Conservation (phyloP, 129 eudicot genomes). For the Solidago caesia region DNA sequence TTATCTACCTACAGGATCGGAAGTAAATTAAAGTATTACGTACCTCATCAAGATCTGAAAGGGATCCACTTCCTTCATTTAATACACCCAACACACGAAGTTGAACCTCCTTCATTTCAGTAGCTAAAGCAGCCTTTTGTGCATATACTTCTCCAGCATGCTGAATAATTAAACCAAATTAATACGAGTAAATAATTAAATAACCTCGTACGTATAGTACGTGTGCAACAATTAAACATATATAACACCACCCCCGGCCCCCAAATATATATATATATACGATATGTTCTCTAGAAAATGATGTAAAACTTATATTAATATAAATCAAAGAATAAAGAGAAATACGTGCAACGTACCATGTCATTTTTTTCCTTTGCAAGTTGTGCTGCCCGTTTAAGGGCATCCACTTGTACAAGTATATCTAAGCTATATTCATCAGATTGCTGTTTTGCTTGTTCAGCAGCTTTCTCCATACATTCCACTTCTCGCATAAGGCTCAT, state of each 20-base stretch:
- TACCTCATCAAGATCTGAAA: slow-evolving; percentile 64
- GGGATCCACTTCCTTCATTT: slow-evolving; percentile 52
- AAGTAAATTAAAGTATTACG: not conserved
- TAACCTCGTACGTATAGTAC: too few relatives aligned
- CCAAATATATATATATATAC: too few relatives aligned
- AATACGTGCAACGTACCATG: slow-evolving; percentile 39
- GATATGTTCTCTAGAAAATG: too few relatives aligned
- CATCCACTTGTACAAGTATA: slow-evolving; percentile 41
- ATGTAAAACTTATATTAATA: too few relatives aligned
- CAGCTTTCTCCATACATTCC: slow-evolving; percentile 55
- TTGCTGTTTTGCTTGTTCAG: slow-evolving; percentile 48
- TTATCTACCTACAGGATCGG: too few relatives aligned
- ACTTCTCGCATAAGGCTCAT: slow-evolving; percentile 56
- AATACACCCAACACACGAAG: slow-evolving; percentile 56
- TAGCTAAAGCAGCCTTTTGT: slow-evolving; percentile 62
- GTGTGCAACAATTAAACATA: too few relatives aligned
- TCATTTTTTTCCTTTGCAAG: slow-evolving; percentile 69
- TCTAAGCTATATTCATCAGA: slow-evolving; percentile 50
- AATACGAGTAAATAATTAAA: too few relatives aligned
- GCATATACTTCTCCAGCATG: slow-evolving; percentile 67
- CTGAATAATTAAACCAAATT: slow-evolving; percentile 30
- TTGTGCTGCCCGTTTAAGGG: slow-evolving; percentile 45
- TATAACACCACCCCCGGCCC: too few relatives aligned
- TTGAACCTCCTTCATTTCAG: slow-evolving; percentile 61
- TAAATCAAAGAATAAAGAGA: not conserved